phyloP scores from a whole-genome alignment of 306 rosid species.

The Chamaecrista fasciculata region DNA sequence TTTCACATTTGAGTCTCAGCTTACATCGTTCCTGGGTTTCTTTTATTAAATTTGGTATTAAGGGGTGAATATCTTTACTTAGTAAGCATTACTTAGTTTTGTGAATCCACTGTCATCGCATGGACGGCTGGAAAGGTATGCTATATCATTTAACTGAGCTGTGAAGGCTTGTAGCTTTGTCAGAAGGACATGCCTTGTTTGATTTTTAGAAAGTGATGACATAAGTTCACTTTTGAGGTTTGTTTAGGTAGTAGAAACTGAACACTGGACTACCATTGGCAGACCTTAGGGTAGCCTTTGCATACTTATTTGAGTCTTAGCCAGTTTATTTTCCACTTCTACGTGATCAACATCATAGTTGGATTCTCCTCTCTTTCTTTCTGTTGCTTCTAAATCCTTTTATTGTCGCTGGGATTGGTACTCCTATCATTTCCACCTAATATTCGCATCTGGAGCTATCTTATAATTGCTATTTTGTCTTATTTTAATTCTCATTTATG shows the following conservation, averaged over 20 bases:
- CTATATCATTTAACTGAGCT: not conserved
- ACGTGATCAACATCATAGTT: not conserved
- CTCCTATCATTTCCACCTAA: slow-evolving; percentile 2
- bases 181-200: not conserved
- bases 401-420: slow-evolving; percentile 1
- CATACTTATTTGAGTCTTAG: not conserved
- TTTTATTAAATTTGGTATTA: not conserved
- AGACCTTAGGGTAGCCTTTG: not conserved
- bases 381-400: slow-evolving; percentile 8
- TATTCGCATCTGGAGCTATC: not conserved
- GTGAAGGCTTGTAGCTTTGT: not conserved
- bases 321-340: not conserved
- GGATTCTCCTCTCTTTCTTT: slow-evolving; percentile 15
- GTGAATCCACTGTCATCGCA: not conserved
- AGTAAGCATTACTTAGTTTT: not conserved
- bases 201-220: not conserved
- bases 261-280: not conserved
- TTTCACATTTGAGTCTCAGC: not conserved
- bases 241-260: not conserved
- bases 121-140: not conserved
- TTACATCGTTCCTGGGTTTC: not conserved
- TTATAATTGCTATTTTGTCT: not conserved
- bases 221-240: not conserved
- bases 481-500: slow-evolving; percentile 20
- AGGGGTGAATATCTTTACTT: not conserved